Conservation (phyloP, 208 protist species). For the Acanthamoeba sp. region DNA sequence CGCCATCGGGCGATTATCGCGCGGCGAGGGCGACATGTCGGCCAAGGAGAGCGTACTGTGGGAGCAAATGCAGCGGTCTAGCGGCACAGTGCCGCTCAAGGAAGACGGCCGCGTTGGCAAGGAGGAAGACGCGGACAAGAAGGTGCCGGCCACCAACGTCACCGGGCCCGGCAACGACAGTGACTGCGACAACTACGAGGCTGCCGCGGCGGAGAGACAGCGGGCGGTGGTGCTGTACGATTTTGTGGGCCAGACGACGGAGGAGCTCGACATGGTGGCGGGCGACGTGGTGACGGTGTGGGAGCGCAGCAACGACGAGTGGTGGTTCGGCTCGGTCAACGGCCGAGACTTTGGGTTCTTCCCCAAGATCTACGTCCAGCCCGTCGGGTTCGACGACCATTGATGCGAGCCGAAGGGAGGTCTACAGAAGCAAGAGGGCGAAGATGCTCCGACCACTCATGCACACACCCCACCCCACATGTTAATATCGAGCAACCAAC, state of each 20-base stretch:
- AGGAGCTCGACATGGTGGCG: conserved; percentile 52
- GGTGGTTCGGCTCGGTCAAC: conserved; percentile 66
- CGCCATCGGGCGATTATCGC: background rate
- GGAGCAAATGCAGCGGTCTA: background rate
- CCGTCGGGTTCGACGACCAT: background rate
- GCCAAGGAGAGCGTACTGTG: background rate
- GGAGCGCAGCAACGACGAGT: conserved; percentile 62
- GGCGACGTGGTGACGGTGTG: conserved; percentile 58
- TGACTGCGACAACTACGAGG: background rate
- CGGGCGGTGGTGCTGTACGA: conserved; percentile 52
- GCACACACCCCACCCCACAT: too few species aligned
- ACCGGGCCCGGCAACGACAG: background rate
- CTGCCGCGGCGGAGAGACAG: background rate
- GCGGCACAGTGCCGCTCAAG: background rate
- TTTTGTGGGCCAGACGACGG: conserved; percentile 7
- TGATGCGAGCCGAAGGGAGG: too few species aligned
- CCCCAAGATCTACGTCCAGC: conserved; percentile 38
- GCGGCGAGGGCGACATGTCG: background rate
- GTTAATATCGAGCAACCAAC: too few species aligned
- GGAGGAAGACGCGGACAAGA: background rate
- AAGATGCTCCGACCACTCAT: too few species aligned
- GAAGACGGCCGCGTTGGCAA: background rate
- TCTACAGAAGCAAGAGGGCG: too few species aligned
- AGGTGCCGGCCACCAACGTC: background rate
- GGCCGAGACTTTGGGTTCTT: conserved; percentile 58